Base-by-base conservation (phyloP, 495 filamentous ascomycete genomes). In the Tetracladium setigerum region DNA sequence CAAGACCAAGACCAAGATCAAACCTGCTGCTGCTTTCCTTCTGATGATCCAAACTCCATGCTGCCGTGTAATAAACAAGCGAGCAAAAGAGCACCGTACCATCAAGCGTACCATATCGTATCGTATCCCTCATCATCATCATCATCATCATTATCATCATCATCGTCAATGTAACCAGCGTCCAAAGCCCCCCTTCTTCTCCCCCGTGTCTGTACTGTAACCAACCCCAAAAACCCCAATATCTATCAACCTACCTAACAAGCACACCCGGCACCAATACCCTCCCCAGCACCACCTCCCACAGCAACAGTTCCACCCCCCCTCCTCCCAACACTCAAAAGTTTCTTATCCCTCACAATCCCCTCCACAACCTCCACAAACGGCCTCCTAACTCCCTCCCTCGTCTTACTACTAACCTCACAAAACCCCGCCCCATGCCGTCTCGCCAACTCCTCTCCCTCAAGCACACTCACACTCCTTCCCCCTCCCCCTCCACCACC, bases 291-390 rank as follows among this genome's bases (percentile, higher is more conserved):
- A n/a, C 27, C 49, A 17, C 40, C 27, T 33, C 33, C 37, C 41
- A 50, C 44, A 46, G n/a, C 24, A 1, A 54, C 40, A 32, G 32
- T 44, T 16, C 55, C 55, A 11, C n/a, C 27, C 37, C 37, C 41
- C 44, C 51, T 44, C 12, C 31, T 37, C 8, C 41, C 30, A 24
- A 18, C 19, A 8, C 18, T 42, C 35, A 58, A 38, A 12, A 59
- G 27, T 19, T 51, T 60, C 2, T 69, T 70, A 31, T 60, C 68
- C 24, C 63, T 62, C 24, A 79, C 66, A 41, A 81, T 76, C 44
- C 52, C 56, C 46, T 77, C 67, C 43, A 79, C 74, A 31, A 74
- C 61, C 36, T 77, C 74, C 42, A 74, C 63, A 62, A 81, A 81
- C 18, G 73, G 69, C 54, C 63, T 62, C 34, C 65, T 54, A 13